These are phyloP conservation scores for Colletotrichum scovillei DNA, from an alignment of 2,329 filamentous ascomycete species.

Conservation along the genomic window DNA sequence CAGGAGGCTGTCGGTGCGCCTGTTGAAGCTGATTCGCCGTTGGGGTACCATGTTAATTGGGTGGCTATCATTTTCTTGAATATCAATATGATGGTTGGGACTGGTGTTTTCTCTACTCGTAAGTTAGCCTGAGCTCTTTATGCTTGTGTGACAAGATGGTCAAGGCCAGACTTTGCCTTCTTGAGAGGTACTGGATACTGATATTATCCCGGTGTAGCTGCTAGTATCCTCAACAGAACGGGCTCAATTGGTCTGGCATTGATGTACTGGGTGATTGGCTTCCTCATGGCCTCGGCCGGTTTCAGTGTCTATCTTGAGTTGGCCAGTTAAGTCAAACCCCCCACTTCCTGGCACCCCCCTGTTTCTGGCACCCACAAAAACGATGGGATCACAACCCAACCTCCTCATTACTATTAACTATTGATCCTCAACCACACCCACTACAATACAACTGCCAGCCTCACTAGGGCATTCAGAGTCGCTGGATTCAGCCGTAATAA, in stretches of 20 bases:
- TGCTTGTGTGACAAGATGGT: too few species aligned
- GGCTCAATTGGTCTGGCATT: conserved; percentile 72
- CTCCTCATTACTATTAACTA: too few species aligned
- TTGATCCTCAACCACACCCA: too few species aligned
- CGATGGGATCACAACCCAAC: too few species aligned
- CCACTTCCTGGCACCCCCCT: too few species aligned
- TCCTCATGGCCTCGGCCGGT: conserved; percentile 65
- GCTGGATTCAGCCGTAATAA: too few species aligned
- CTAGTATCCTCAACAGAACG: conserved; percentile 66
- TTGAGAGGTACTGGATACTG: background rate
- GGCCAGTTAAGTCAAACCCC: too few species aligned
- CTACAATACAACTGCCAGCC: too few species aligned
- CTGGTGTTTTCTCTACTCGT: conserved; percentile 74
- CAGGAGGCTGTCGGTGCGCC: conserved; percentile 73
- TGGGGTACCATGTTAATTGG: conserved; percentile 69
- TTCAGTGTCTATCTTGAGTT: conserved; percentile 73
- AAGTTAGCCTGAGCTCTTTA: conserved; percentile 41
- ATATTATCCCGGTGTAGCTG: conserved; percentile 51
- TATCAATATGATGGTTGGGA: conserved; percentile 72
- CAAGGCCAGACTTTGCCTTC: too few species aligned
- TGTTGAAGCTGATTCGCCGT: conserved; percentile 66
- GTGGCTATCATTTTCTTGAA: conserved; percentile 70
- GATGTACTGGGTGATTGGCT: conserved; percentile 74
- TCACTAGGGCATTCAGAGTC: too few species aligned
- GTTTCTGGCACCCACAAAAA: too few species aligned